phyloP scores from a whole-genome alignment of 495 filamentous ascomycete genomes.

The Hamigera avellanea region DNA sequence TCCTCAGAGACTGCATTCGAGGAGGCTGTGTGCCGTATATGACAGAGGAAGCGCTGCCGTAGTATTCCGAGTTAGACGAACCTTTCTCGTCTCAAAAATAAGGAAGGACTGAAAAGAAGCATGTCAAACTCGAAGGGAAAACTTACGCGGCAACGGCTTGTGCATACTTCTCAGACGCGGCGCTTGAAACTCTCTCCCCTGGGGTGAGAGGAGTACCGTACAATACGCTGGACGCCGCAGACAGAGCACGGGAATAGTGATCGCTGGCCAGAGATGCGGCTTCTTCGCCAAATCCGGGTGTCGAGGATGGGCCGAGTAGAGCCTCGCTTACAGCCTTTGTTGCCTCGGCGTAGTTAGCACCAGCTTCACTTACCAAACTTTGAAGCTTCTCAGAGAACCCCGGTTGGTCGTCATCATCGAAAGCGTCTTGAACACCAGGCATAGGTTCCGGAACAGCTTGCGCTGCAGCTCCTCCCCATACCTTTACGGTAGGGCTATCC shows the following conservation, averaged over 20 bases:
- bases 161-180: constrained; percentile 44
- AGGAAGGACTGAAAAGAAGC: no score
- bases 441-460: constrained; percentile 34
- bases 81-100: no score
- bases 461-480: constrained; percentile 44
- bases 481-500: constrained; percentile 23
- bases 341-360: constrained; percentile 37
- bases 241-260: constrained; percentile 43
- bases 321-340: constrained; percentile 45
- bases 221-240: constrained; percentile 44
- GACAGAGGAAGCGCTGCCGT: constrained; percentile 9
- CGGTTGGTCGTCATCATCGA: constrained; percentile 36
- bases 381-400: constrained; percentile 38
- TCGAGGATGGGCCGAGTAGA: constrained; percentile 27
- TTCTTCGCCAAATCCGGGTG: constrained; percentile 30
- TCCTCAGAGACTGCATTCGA: constrained; percentile 29
- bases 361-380: constrained; percentile 36
- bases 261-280: constrained; percentile 39
- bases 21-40: constrained; percentile 52
- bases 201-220: constrained; percentile 45
- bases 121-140: neutral
- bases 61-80: no score
- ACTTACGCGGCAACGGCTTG: constrained; percentile 50
- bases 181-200: constrained; percentile 35
- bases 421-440: constrained; percentile 22